Evolutionary conservation across 306 rosid genomes (phyloP).

Genomic region (Phaseolus lunatus): DNA sequence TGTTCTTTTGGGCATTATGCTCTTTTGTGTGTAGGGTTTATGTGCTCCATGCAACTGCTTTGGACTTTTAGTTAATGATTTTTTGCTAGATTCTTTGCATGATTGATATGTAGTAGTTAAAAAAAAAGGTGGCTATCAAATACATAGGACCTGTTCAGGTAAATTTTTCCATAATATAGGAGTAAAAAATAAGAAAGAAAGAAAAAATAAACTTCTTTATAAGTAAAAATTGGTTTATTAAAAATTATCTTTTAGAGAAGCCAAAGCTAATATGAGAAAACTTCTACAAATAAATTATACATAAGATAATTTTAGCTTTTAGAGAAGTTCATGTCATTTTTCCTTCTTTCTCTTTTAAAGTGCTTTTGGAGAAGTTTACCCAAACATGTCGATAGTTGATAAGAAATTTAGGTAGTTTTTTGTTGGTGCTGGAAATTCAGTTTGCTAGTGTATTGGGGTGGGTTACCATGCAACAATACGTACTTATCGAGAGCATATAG

Average conservation of each 20-base stretch:
- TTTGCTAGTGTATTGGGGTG: slow-evolving; percentile 28
- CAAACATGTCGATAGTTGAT: not conserved
- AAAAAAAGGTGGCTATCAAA: not conserved
- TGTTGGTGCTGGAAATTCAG: no score
- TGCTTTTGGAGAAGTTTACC: no score
- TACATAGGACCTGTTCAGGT: not conserved
- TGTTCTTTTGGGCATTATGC: slow-evolving; percentile 22
- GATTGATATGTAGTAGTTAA: not conserved
- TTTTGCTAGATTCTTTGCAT: slow-evolving; percentile 36
- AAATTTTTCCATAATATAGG: no score
- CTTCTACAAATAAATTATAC: no score
- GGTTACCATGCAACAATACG: not conserved
- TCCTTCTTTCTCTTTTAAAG: no score
- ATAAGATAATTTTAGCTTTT: no score
- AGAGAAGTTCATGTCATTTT: no score
- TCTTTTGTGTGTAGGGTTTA: slow-evolving; percentile 11
- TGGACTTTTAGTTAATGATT: slow-evolving; percentile 23
- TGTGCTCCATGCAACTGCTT: slow-evolving; percentile 23
- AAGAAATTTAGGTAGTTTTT: not conserved
- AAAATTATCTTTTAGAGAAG: no score
- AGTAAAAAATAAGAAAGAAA: no score
- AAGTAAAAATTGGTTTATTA: no score
- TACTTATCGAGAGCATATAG: not conserved
- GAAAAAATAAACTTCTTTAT: no score
- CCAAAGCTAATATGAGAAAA: no score